Percentiles rank a stretch among this genome's conserved stretches.
Evolutionary conservation across 2,329 filamentous ascomycete species (phyloP).

Genomic region (Fusarium odoratissimum): DNA sequence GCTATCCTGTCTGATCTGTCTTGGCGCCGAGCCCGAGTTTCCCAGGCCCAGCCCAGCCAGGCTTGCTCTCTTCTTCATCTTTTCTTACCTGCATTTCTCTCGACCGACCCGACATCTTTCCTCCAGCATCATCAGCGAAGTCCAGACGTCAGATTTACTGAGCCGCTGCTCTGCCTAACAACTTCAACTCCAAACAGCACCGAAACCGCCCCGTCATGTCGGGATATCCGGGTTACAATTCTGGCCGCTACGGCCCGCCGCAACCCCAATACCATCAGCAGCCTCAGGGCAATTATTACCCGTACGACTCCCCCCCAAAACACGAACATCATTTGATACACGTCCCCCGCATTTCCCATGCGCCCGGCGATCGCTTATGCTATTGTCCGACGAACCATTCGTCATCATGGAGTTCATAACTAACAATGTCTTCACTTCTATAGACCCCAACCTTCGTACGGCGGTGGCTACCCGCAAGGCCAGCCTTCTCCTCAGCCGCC

Average conservation of each 20-base stretch:
- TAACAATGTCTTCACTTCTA: slow-evolving; percentile 37
- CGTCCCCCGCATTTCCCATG: slow-evolving; percentile 26
- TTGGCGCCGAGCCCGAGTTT: slow-evolving; percentile 38
- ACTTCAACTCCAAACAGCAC: not conserved
- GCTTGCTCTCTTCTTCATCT: slow-evolving; percentile 7
- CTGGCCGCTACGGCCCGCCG: slow-evolving; percentile 56
- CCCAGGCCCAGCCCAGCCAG: slow-evolving; percentile 9
- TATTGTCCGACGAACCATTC: slow-evolving; percentile 6
- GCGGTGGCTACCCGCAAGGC: slow-evolving; percentile 58
- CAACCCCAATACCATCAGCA: slow-evolving; percentile 48
- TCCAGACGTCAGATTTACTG: not conserved
- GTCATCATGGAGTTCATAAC: slow-evolving; percentile 21
- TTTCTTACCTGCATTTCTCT: slow-evolving; percentile 26
- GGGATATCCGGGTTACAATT: slow-evolving; percentile 69
- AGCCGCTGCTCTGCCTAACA: not conserved
- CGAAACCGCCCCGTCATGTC: slow-evolving; percentile 61
- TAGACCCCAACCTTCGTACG: slow-evolving; percentile 60
- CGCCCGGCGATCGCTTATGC: slow-evolving; percentile 14
- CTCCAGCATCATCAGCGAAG: slow-evolving; percentile 4
- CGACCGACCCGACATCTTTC: slow-evolving; percentile 19
- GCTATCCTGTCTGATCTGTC: slow-evolving; percentile 28
- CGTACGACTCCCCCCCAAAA: slow-evolving; percentile 55
- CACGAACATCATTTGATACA: slow-evolving; percentile 7
- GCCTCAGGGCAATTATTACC: slow-evolving; percentile 59
- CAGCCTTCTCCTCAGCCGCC: slow-evolving; percentile 62